Base-by-base conservation (phyloP, 805 yeast species). In the Wickerhamiella bombiphila region DNA sequence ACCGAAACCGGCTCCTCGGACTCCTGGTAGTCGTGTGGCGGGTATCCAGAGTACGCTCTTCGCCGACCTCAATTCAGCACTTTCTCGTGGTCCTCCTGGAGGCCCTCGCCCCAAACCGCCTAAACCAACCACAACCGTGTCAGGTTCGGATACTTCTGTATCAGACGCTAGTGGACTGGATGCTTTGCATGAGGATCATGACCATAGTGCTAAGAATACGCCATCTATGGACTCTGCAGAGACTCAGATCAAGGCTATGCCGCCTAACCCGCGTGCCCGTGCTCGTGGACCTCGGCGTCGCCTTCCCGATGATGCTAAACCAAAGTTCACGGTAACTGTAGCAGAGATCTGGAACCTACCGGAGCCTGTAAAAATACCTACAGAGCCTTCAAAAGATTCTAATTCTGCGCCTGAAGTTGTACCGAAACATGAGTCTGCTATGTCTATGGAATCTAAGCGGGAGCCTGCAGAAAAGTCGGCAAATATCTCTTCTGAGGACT, bases 251-350 rank as follows among this genome's bases (percentile, higher is more conserved):
- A 40, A 26, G 14, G 48, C 50, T 1, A 46, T 36, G 49, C 48
- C 47, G 3, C 25, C 45, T 16, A 29, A 29, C 11, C 41, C 47
- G 4, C 41, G 52, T 7, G 45, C 52, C 1, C 38, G 58, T 4
- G 53, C 51, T 4, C 46, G 44, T 17, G 60, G 58, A 2, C 57
- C 60, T 4, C 38, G 39, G 9, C 46, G 60, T 5, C 46, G 59
- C 7, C 49, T 56, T 6, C 61, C 61, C 8, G 47, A 51, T 3
- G 39, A 37, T 15, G 58, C 56, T 14, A 50, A 53, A 41, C 41
- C 49, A 7, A 38, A 36, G 15, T 44, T 42, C 39, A 31, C 39
- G 3, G 45, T 48, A 6, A 43, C 42, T 2, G 37, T 40, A 2
- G 39, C 41, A 2, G 39, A 32, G 5, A 29, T 54, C n/a, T 36